Evolutionary conservation across 2,329 filamentous ascomycete species (phyloP), one percentile per base, ranked within the genome.

Genomic region (Beauveria bassiana): DNA sequence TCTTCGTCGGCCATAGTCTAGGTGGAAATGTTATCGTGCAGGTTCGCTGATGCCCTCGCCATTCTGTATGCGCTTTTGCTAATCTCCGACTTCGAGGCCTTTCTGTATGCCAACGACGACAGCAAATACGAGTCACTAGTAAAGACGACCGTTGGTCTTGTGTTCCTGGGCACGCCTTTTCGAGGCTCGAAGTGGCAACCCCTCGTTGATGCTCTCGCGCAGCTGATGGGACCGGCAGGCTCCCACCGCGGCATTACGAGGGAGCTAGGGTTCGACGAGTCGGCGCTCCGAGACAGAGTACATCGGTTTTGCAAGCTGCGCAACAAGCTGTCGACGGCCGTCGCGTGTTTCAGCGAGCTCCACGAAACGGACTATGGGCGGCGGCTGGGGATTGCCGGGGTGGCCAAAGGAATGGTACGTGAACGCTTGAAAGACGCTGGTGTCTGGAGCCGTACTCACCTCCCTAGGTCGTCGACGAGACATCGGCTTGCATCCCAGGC

Each of bases 1-100:
- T 68, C 38, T 66, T 68, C 24, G 51, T 68, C 58, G 66, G 66
- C 20, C 65, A 68, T 40, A 68, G 66, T 34, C 61, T 67, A 0
- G 66, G 66, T 18, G 66, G 66, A 22, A 62, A 62, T 52, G 64
- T 68, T 38, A 64, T 68, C 24, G 18, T 64, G 14, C 61, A 65
- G 42, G 66, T 66, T 47, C n/a, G 53, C 16, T 20, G 9, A 31
- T 31, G 9, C 8, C 28, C 14, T 22, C 18, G 22, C 34, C 34
- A 7, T 31, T 2, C 3, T 2, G 2, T 16, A 28, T 10, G 26
- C 8, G 47, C 26, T 14, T 31, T 16, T 3, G 16, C 54, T 57
- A 46, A 54, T 47, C 40, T 61, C 12, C 28, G 16, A 40, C 28
- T 18, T 31, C 2, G 1, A 65, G 64, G 66, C 47, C 8, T 59